phyloP scores from a whole-genome alignment of 805 yeast species.

The Saturnispora galanensis region DNA sequence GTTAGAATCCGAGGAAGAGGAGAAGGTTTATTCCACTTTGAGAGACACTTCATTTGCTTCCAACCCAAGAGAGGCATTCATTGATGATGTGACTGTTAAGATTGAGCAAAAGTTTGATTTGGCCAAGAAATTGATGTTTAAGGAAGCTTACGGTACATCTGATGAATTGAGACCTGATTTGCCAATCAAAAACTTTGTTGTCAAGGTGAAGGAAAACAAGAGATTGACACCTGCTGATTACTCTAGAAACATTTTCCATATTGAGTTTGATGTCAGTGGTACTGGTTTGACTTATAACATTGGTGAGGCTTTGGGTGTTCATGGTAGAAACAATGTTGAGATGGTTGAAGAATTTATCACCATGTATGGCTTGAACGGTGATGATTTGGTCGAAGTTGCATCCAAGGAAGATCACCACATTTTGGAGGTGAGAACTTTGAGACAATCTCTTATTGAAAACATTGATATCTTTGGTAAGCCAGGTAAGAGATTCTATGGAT shows the following conservation, averaged over 20 bases:
- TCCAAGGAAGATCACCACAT: constrained; percentile 49
- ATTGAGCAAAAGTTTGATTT: constrained; percentile 34
- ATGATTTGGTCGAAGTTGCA: constrained; percentile 61
- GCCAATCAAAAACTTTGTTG: constrained; percentile 74
- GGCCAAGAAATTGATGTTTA: constrained; percentile 66
- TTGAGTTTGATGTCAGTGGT: constrained; percentile 85
- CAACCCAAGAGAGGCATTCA: constrained; percentile 45
- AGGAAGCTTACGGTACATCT: constrained; percentile 62
- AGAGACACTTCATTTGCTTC: constrained; percentile 54
- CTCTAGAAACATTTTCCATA: constrained; percentile 91
- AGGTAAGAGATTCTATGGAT: constrained; percentile 87
- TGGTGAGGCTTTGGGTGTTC: constrained; percentile 95
- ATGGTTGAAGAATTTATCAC: constrained; percentile 61
- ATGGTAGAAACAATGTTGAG: constrained; percentile 68
- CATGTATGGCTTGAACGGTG: constrained; percentile 61
- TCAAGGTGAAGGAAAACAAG: constrained; percentile 83
- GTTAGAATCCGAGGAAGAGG: constrained; percentile 15
- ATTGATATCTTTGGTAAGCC: constrained; percentile 91
- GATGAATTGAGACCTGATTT: constrained; percentile 76
- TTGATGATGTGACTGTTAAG: constrained; percentile 33
- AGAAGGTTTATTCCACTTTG: constrained; percentile 36
- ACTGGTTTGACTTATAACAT: constrained; percentile 87
- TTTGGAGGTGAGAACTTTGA: constrained; percentile 69
- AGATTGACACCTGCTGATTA: constrained; percentile 85
- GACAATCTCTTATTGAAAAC: constrained; percentile 71